A percentile compares a stretch with the other conserved stretches of the same genome.
These are phyloP conservation scores for Lachnellula subtilissima DNA, from an alignment of 2,329 filamentous ascomycete species.

Conservation along the genomic window DNA sequence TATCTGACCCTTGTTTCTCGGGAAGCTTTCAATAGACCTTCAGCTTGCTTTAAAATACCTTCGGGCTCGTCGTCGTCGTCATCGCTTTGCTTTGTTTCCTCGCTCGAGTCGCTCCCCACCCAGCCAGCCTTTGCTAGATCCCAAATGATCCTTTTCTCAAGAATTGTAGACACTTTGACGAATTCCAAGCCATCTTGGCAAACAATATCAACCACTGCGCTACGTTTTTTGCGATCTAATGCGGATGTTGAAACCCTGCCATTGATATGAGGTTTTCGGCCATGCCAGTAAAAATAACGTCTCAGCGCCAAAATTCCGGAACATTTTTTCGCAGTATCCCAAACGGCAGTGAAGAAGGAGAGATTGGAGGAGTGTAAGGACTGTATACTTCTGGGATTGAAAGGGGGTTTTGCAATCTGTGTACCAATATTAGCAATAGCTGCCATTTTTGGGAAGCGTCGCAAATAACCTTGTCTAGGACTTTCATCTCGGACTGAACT, in stretches of 20 bases:
- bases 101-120: conserved; percentile 42
- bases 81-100: conserved; percentile 38
- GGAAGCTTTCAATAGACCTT: conserved; percentile 54
- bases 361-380: conserved; percentile 61
- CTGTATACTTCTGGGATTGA: conserved; percentile 40
- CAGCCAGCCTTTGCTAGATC: conserved; percentile 66
- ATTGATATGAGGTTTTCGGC: conserved; percentile 18
- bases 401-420: conserved; percentile 23
- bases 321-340: conserved; percentile 56
- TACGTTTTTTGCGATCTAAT: conserved; percentile 19
- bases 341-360: conserved; percentile 59
- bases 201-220: conserved; percentile 60
- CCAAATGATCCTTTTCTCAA: conserved; percentile 58
- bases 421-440: conserved; percentile 7
- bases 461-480: conserved; percentile 38
- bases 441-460: not conserved
- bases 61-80: conserved; percentile 44
- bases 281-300: conserved; percentile 48
- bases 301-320: conserved; percentile 52
- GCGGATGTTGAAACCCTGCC: conserved; percentile 12
- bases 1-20: conserved; percentile 53
- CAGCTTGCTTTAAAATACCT: conserved; percentile 55
- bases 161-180: conserved; percentile 64
- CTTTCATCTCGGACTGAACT: conserved; percentile 43
- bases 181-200: conserved; percentile 58